Evolutionary conservation across 495 filamentous ascomycete species (phyloP).

Genomic region (Penicillium egyptiacum): DNA sequence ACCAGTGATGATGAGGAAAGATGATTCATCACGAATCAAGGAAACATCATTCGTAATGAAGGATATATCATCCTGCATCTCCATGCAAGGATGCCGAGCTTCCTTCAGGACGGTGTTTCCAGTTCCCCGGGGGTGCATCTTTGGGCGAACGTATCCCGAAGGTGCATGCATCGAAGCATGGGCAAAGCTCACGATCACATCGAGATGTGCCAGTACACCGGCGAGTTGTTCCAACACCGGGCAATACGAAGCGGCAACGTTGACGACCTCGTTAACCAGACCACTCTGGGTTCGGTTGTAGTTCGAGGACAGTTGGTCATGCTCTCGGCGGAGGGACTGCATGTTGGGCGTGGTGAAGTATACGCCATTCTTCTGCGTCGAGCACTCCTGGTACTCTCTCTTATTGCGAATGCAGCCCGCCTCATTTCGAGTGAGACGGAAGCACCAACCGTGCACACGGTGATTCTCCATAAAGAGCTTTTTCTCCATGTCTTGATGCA

Average conservation of each 20-base stretch:
- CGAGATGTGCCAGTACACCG: conserved; percentile 85
- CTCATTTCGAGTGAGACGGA: conserved; percentile 88
- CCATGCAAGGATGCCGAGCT: conserved; percentile 96
- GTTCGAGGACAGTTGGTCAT: conserved; percentile 90
- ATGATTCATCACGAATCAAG: conserved; percentile 74
- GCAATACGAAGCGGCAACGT: conserved; percentile 90
- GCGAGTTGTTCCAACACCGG: conserved; percentile 91
- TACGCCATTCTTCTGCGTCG: conserved; percentile 98
- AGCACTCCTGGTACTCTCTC: conserved; percentile 86
- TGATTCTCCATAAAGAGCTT: conserved; percentile 98
- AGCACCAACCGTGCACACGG: conserved; percentile 93
- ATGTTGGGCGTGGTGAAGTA: conserved; percentile 93
- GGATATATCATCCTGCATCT: conserved; percentile 97
- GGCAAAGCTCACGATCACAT: conserved; percentile 94
- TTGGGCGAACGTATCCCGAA: conserved; percentile 85
- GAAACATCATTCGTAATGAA: conserved; percentile 98
- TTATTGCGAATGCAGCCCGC: conserved; percentile 92
- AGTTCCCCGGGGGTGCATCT: conserved; percentile 84
- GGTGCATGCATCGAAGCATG: conserved; percentile 94
- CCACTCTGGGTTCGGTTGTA: conserved; percentile 95
- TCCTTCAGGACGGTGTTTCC: conserved; percentile 91
- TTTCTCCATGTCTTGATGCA: conserved; percentile 94
- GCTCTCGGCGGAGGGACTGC: conserved; percentile 80
- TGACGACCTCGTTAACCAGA: conserved; percentile 88
- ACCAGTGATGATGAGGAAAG: conserved; percentile 95